These are phyloP conservation scores for Raphanus sativus DNA, from an alignment of 345 rosid species.

Conservation along the genomic window DNA sequence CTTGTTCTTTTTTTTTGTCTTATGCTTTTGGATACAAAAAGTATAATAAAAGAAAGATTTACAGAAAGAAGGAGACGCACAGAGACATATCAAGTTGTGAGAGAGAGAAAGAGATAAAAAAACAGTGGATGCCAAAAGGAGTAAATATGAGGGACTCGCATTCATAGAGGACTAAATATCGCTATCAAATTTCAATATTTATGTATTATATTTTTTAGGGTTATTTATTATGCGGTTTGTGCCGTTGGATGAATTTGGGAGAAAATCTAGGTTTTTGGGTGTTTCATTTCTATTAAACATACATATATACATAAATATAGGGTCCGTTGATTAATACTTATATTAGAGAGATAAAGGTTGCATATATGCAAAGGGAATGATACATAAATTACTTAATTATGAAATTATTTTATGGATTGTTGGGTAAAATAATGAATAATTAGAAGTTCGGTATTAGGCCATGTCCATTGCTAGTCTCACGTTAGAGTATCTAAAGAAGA, in stretches of 20 bases:
- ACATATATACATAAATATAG: constrained; percentile 2
- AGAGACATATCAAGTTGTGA: constrained; percentile 25
- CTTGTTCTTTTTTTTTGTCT: constrained; percentile 9
- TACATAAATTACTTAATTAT: constrained; percentile 21
- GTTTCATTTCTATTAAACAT: constrained; percentile 16
- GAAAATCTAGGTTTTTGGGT: constrained; percentile 37
- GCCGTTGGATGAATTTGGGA: constrained; percentile 38
- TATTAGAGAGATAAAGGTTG: constrained; percentile 16
- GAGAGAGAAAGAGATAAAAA: neutral
- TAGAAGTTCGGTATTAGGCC: constrained; percentile 16
- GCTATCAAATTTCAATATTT: constrained; percentile 46
- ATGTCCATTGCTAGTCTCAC: too few relatives aligned
- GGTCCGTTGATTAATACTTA: constrained; percentile 11
- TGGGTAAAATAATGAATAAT: constrained; percentile 14
- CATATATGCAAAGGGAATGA: constrained; percentile 26
- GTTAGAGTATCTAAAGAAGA: neutral
- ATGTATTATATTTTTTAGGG: constrained; percentile 23
- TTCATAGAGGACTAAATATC: constrained; percentile 66
- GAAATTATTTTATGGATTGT: constrained; percentile 6
- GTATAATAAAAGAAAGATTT: neutral
- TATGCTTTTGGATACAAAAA: constrained; percentile 5
- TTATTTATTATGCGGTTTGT: constrained; percentile 34
- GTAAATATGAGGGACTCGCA: constrained; percentile 43
- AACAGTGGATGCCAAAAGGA: constrained; percentile 36
- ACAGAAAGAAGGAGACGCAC: constrained; percentile 17